Base-by-base conservation (phyloP, 164 flowering plant genomes). In the Houttuynia cordata region DNA sequence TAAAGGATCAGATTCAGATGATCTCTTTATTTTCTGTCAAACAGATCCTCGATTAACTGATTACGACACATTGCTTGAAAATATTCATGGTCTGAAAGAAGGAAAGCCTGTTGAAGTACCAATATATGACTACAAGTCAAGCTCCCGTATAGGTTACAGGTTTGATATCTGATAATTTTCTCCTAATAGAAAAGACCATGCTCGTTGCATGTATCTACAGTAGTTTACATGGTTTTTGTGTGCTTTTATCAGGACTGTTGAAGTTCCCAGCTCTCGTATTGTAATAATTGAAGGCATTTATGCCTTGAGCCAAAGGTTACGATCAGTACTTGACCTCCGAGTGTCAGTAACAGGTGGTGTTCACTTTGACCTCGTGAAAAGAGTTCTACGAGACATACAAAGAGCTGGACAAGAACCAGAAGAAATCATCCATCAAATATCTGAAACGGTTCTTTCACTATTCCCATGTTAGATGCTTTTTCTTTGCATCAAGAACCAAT, bases 41-140 rank as follows among this genome's bases (percentile, higher is more conserved):
- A 72, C 90, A 92, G 99, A 94, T 64, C 99, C 99, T 52, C 95
- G 99, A 42, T 73, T 94, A 79, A 94, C 96, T 10, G 99, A 94
- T 71, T 94, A 88, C 77, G 96, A 91, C 56, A 85, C 95, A 21
- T 76, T 91, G 77, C 91, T 94, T 53, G 71, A 83, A 73, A 94
- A 91, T 75, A 70, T 94, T 24, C 76, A 79, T 47, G 96, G 80
- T 63, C 69, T 94, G 47, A 88, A 83, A 71, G 89, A 71, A 53
- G 99, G 96, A 64, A 86, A 80, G 69, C 74, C 68, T 45, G 91
- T 74, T 57, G 74, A 88, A 72, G 83, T 91, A 72, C 99, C 97
- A 49, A 75, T 91, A 25, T 94, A 94, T 81, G 99, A 94, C 81
- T 94, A 85, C 83, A 94, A 94, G 74, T 70, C 87, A 57, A 91